Percentiles rank a stretch among this genome's conserved stretches.
phyloP scores from a whole-genome alignment of 1,139 yeast genomes.

The Scheffersomyces segobiensis region DNA sequence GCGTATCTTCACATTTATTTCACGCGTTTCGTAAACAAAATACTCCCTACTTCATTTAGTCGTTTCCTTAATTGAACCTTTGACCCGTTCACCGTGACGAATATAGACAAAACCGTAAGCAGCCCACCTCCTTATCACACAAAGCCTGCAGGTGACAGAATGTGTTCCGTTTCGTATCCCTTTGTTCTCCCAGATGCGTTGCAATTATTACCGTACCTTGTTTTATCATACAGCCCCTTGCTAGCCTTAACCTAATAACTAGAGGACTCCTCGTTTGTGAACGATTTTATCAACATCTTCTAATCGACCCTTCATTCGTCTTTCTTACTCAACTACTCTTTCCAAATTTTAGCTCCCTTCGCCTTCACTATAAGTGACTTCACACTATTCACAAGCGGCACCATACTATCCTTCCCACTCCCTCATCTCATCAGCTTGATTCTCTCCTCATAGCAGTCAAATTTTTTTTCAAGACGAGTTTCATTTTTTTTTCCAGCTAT shows the following conservation, averaged over 20 bases:
- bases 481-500: background rate
- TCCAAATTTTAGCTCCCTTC: background rate
- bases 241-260: background rate
- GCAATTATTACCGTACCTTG: background rate
- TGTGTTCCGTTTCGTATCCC: background rate
- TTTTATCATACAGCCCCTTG: background rate
- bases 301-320: background rate
- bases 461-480: background rate
- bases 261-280: background rate
- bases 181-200: background rate
- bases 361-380: too few relatives aligned
- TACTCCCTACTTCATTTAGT: background rate
- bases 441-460: background rate
- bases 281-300: background rate
- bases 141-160: background rate
- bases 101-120: background rate
- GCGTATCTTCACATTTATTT: background rate
- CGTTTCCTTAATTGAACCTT: background rate
- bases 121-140: background rate
- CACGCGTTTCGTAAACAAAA: background rate
- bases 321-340: background rate
- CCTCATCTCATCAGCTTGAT: background rate
- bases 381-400: background rate
- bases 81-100: background rate
- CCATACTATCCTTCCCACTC: slow-evolving; percentile 1